Evolutionary conservation across 208 protist species (phyloP), one percentile per base, ranked within the genome.

Genomic region (Trypanosoma lewisi): DNA sequence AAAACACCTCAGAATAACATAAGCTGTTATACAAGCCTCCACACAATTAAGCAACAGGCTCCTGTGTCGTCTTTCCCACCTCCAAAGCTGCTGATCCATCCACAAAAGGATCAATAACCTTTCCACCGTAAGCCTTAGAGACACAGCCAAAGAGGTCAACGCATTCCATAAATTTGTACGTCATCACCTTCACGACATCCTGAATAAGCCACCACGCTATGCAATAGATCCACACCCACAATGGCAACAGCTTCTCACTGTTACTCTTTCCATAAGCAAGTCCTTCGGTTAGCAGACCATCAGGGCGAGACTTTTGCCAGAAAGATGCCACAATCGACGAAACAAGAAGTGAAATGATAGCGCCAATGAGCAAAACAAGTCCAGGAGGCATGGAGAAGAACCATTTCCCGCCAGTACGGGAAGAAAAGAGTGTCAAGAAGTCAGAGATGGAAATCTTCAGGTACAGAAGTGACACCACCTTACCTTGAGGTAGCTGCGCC

Each of bases 361-460:
- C 77, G 31, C 54, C 69, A 39, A 25, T 37, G n/a, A 80, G 4
- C 3, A 73, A 37, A 28, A 77, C 47, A 17, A 55, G 19, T 34
- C 49, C 60, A 5, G 69, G 73, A 7, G 30, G 21, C 36, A 53
- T 56, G 1, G 60, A 51, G 41, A 52, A 78, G 55, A 80, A 84
- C 48, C 47, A 55, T 6, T 62, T 58, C 0, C 45, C 4, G 23
- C 72, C 63, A 11, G 75, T 82, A 42, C 82, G 63, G 19, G 66
- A 59, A 0, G 74, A 74, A 58, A 88, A 84, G 19, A 88, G 67
- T 17, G 78, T 82, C 8, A 88, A 45, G 52, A 77, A 80, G 67
- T 82, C 70, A 37, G 76, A 81, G 37, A 88, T 56, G 21, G 82
- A 81, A 16, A 85, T 62, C 72, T 88, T 81, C 2, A 88, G 53